phyloP scores from a whole-genome alignment of 176 grass and related monocot species.

The Alopecurus myosuroides region DNA sequence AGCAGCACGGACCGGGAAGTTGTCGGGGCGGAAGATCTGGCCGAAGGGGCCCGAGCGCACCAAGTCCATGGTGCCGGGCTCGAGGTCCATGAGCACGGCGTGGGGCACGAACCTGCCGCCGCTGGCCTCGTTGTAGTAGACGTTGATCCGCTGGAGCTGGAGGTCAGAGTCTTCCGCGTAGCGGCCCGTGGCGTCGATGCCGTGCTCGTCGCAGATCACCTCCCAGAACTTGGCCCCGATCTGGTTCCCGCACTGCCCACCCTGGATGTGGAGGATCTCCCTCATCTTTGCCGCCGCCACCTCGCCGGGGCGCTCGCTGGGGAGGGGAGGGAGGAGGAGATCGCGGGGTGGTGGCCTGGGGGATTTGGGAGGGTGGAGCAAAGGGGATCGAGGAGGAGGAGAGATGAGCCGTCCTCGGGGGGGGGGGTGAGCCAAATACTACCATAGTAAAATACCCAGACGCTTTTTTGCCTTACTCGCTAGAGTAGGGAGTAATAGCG shows the following conservation, averaged over 20 bases:
- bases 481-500: no score
- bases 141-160: slow-evolving; percentile 89
- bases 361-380: no score
- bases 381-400: no score
- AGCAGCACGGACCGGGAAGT: no score
- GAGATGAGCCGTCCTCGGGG: no score
- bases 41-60: slow-evolving; percentile 70
- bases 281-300: slow-evolving; percentile 42
- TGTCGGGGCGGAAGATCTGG: slow-evolving; percentile 94
- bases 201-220: slow-evolving; percentile 98
- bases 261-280: slow-evolving; percentile 96
- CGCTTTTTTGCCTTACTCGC: no score
- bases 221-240: slow-evolving; percentile 99
- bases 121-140: slow-evolving; percentile 97
- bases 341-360: no score
- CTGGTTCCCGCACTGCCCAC: slow-evolving; percentile 99
- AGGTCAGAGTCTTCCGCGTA: slow-evolving; percentile 81
- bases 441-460: no score
- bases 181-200: slow-evolving; percentile 70
- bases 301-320: background rate
- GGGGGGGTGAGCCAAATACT: no score
- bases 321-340: no score
- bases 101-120: slow-evolving; percentile 67
- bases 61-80: slow-evolving; percentile 89
- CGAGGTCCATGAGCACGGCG: slow-evolving; percentile 93